These are phyloP conservation scores for Pelagophyceae sp. DNA, from an alignment of 352 stramenopile species.

Conservation along the genomic window DNA sequence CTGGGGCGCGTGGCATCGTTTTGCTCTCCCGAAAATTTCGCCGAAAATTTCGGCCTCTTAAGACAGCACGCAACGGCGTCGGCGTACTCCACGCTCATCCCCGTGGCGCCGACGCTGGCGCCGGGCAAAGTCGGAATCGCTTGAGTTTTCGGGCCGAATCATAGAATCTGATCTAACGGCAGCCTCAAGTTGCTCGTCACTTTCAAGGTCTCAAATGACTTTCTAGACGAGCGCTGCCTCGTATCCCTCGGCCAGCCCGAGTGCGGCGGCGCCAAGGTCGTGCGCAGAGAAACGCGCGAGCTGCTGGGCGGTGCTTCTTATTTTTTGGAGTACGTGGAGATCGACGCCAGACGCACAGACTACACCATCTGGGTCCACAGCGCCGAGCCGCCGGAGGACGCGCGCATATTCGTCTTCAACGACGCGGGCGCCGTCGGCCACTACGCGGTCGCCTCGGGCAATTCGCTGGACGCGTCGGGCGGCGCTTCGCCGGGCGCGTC, in stretches of 20 bases:
- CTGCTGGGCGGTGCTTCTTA: neutral
- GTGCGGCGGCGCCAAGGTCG: neutral
- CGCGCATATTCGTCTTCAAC: neutral
- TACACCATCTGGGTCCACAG: neutral
- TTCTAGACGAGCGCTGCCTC: neutral
- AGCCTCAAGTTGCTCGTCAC: neutral
- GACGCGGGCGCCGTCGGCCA: neutral
- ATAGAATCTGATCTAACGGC: too few relatives aligned
- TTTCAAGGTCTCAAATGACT: neutral
- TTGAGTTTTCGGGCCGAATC: neutral
- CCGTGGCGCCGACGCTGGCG: neutral
- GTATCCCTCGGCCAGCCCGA: neutral
- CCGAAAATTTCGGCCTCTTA: neutral
- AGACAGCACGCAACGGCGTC: neutral
- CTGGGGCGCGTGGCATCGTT: neutral
- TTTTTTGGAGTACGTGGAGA: neutral
- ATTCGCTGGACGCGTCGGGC: neutral
- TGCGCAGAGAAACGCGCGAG: neutral
- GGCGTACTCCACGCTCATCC: neutral
- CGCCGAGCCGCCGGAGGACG: neutral
- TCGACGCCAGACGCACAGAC: neutral
- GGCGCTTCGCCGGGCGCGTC: too few relatives aligned
- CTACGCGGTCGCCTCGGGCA: neutral
- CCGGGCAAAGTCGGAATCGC: neutral
- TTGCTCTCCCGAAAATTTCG: neutral